phyloP scores from a whole-genome alignment of 1,284 basidiomycete genomes.

The Melampsora americana region DNA sequence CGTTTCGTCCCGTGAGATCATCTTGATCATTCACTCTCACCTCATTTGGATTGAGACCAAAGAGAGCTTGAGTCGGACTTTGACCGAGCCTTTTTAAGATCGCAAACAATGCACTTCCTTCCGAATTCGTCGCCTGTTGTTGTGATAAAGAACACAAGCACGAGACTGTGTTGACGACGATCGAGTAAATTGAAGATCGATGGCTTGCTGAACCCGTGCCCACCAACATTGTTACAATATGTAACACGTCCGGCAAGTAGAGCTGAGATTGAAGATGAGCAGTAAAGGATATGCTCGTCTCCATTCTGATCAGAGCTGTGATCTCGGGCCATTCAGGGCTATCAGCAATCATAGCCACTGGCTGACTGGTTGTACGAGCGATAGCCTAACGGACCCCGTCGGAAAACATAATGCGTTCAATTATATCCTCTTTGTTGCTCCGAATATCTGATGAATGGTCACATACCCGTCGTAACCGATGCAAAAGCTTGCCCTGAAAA shows the following conservation, averaged over 20 bases:
- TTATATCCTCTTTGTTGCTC: constrained; percentile 13
- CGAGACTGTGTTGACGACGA: constrained; percentile 75
- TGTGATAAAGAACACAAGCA: constrained; percentile 60
- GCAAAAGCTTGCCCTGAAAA: constrained; percentile 71
- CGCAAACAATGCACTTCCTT: constrained; percentile 56
- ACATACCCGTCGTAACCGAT: constrained; percentile 70
- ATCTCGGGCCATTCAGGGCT: constrained; percentile 80
- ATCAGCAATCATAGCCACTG: constrained; percentile 64
- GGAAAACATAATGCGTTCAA: constrained; percentile 13
- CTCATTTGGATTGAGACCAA: constrained; percentile 65
- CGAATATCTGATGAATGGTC: constrained; percentile 9
- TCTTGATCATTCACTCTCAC: constrained; percentile 21
- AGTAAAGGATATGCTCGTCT: constrained; percentile 68
- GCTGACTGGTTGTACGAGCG: constrained; percentile 67
- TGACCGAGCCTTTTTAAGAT: constrained; percentile 65
- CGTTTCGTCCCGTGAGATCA: constrained; percentile 59
- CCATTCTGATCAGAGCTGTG: constrained; percentile 70
- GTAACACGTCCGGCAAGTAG: constrained; percentile 75
- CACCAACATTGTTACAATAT: constrained; percentile 70
- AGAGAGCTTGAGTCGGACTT: constrained; percentile 64
- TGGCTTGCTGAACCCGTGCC: constrained; percentile 70
- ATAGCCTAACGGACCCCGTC: constrained; percentile 60
- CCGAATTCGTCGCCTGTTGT: constrained; percentile 59
- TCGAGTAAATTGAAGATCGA: constrained; percentile 74
- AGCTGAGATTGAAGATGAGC: constrained; percentile 64